phyloP scores from a whole-genome alignment of 2,329 filamentous ascomycete genomes.

The Stemphylium vesicarium region DNA sequence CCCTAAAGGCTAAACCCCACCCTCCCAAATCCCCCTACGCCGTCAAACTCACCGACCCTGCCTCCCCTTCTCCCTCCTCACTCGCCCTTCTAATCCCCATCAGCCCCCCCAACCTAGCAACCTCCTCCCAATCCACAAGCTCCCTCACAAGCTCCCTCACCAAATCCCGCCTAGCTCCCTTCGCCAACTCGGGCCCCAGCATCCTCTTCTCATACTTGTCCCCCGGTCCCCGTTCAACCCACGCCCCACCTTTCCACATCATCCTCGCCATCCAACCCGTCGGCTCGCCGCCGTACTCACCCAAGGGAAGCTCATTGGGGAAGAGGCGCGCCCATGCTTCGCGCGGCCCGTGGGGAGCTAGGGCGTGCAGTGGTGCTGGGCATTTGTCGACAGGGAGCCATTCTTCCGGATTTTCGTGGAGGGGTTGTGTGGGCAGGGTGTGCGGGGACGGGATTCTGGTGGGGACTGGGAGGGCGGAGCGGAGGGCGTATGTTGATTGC shows the following conservation, averaged over 20 bases:
- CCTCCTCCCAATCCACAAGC: neutral
- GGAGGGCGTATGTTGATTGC: too few species aligned
- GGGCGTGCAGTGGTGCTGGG: neutral
- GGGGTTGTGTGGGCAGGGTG: too few species aligned
- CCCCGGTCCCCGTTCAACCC: too few species aligned
- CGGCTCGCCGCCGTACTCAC: neutral
- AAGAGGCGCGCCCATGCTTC: neutral
- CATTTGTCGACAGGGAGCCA: too few species aligned
- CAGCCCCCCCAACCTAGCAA: neutral
- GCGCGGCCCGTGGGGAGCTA: neutral
- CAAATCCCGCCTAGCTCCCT: too few species aligned
- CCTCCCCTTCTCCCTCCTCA: neutral
- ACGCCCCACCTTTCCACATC: neutral
- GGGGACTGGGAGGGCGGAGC: too few species aligned
- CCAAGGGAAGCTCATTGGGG: neutral
- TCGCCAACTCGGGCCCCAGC: neutral
- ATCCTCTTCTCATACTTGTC: neutral
- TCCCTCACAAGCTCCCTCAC: too few species aligned
- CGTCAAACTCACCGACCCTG: neutral
- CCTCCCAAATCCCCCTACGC: too few species aligned
- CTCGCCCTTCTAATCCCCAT: too few species aligned
- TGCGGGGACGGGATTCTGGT: too few species aligned
- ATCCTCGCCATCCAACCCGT: slow-evolving; percentile 5
- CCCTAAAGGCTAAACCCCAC: too few species aligned
- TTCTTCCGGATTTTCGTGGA: too few species aligned